phyloP scores from a whole-genome alignment of 1,139 yeast species.

The Citeromyces siamensis region DNA sequence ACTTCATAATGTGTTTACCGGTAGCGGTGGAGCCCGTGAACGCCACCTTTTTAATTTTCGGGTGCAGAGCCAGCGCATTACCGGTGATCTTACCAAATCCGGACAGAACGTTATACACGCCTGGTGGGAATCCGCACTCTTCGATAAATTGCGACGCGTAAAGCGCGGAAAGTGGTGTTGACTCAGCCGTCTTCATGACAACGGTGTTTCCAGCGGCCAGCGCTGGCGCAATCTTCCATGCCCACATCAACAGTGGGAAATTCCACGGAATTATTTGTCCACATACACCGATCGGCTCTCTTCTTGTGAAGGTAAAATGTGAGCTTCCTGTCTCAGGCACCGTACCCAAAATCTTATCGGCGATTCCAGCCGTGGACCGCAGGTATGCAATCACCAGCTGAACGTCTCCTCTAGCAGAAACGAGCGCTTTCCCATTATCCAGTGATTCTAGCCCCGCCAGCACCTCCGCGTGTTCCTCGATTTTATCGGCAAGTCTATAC shows the following conservation, averaged over 20 bases:
- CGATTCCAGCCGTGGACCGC: conserved; percentile 74
- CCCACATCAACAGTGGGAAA: conserved; percentile 74
- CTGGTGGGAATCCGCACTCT: conserved; percentile 71
- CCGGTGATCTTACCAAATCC: conserved; percentile 78
- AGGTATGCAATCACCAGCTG: conserved; percentile 40
- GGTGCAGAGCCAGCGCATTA: conserved; percentile 58
- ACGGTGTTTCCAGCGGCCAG: conserved; percentile 73
- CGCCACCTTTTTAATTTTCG: conserved; percentile 63
- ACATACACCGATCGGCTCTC: conserved; percentile 70
- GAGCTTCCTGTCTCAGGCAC: conserved; percentile 52
- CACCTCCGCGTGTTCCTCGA: conserved; percentile 47
- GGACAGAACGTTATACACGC: conserved; percentile 64
- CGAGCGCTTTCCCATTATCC: conserved; percentile 71
- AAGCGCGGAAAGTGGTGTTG: conserved; percentile 73
- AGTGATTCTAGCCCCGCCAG: conserved; percentile 66
- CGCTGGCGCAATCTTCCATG: conserved; percentile 84
- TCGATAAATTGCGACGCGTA: conserved; percentile 45
- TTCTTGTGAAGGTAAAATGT: conserved; percentile 47
- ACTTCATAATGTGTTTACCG: conserved; percentile 65
- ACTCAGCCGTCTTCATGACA: conserved; percentile 72
- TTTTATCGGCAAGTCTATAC: conserved; percentile 50
- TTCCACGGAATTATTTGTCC: conserved; percentile 86
- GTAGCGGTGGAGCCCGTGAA: conserved; percentile 82
- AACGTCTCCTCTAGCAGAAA: conserved; percentile 44
- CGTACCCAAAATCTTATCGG: conserved; percentile 62